Evolutionary conservation across 352 stramenopile genomes (phyloP), one percentile per base, ranked within the genome.

Genomic region (Thalassiosira delicatula): DNA sequence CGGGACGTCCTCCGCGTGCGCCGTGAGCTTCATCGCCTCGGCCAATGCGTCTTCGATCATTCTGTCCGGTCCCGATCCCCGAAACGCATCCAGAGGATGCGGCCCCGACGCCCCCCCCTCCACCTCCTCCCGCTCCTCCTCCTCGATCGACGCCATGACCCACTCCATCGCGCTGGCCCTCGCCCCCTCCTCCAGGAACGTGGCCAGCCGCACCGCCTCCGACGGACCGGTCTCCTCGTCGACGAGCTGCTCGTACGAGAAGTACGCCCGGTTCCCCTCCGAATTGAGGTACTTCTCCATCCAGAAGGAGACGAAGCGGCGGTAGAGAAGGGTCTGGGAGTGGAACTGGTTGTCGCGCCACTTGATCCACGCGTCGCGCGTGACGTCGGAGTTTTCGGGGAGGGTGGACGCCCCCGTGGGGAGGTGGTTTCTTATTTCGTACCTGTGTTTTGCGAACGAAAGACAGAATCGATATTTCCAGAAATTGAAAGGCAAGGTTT

Each of bases 221-320:
- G 0, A 2, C 1, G 67, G 67, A 42, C 67, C 67, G 0, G 67
- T 42, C 2, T 76, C 42, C 17, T 65, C 61, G 11, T 79, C 40
- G 3, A 76, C 53, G 12, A 83, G 72, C 23, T 42, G 40, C 33
- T 87, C 79, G 44, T 81, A 87, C 1, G 81, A 70, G 57, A 87
- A 81, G 61, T 79, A 84, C 25, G 81, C 56, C 37, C 81, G 53
- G 46, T 69, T 60, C 12, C 25, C 59, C 51, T 87, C 74, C n/a
- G 79, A 54, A 7, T 68, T 70, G 1, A 73, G 21, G 32, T 74
- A 79, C 25, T 74, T 67, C 61, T 88, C 75, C 81, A 88, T 84
- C 81, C 81, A 88, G 27, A 82, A 88, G n/a, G 70, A 80, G 9
- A 88, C 66, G 23, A 88, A 88, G 32, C 76, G 70, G 40, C 76